Conservation (phyloP, 306 rosid species). For the Quercus glauca region DNA sequence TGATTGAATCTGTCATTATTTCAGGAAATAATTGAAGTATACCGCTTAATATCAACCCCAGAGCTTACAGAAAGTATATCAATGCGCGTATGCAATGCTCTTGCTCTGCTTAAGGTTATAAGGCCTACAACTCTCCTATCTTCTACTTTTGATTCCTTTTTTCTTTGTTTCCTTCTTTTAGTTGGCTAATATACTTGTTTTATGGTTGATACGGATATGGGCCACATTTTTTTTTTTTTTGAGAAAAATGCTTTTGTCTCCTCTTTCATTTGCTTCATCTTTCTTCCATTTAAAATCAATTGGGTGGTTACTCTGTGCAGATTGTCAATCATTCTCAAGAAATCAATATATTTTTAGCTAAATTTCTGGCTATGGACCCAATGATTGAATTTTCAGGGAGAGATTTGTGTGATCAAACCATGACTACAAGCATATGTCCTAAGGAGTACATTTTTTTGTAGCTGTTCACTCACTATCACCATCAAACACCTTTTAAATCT, state of each 20-base stretch:
- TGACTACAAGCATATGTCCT: neutral
- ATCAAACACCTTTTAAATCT: neutral
- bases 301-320: neutral
- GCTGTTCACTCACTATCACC: no score
- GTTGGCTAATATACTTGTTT: neutral
- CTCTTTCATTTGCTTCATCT: no score
- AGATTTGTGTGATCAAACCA: no score
- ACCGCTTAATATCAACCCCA: constrained; percentile 26
- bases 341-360: neutral
- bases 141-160: neutral
- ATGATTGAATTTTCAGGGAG: no score
- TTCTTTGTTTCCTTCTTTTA: neutral
- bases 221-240: neutral
- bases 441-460: no score
- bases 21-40: constrained; percentile 35
- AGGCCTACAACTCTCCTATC: neutral
- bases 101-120: constrained; percentile 40
- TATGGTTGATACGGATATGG: neutral
- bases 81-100: constrained; percentile 32
- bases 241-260: no score
- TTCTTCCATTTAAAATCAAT: neutral
- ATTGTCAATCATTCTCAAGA: neutral
- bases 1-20: neutral
- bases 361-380: no score
- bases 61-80: constrained; percentile 18